Base-by-base conservation (phyloP, 2,329 filamentous ascomycete genomes). In the Ophiocordyceps australis region DNA sequence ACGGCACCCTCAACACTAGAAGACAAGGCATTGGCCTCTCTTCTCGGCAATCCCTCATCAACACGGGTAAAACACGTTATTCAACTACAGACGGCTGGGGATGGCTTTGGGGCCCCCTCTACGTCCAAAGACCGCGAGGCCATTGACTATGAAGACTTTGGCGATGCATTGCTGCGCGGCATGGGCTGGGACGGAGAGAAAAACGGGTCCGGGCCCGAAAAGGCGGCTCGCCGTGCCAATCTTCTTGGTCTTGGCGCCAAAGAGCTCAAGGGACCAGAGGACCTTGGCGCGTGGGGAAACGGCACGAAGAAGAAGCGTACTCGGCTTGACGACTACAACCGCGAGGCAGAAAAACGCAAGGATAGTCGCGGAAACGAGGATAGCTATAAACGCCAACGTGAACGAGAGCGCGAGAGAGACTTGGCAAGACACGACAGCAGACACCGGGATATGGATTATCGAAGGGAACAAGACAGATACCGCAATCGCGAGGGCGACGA, bases 121-220 rank as follows among this genome's bases (percentile, higher is more conserved):
- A 79, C 73, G 0, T 55, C 92, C 12, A 78, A 80, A 18, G 81
- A 89, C 40, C 95, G 95, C 52, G 75, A 78, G 30, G 73, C 76
- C 9, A 76, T 93, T 33, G 86, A 89, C 0, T 82, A 95, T 11
- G 86, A 94, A 38, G 83, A 94, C 39, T 98, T 95, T 36, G 89
- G 89, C 7, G 78, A 83, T 12, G 83, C 85, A 1, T 61, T 95
- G 35, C 62, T 98, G 19, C 72, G 85, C 17, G 83, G 85, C 8
- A 94, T 95, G 79, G 89, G 89, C 7, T 94, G 86, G 85, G 83
- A 94, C 57, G 75, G 53, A 48, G 65, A 71, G 28, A 56, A 62
- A 32, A 52, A 58, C 24, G 62, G 59, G 3, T 48, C 57, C 4
- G 59, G 51, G 23, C 47, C 54, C 5, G 77, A 77, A 36, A 59